A percentile compares a stretch with the other conserved stretches of the same genome.
phyloP scores from a whole-genome alignment of 805 yeast genomes.

The Candida sanyiensis region DNA sequence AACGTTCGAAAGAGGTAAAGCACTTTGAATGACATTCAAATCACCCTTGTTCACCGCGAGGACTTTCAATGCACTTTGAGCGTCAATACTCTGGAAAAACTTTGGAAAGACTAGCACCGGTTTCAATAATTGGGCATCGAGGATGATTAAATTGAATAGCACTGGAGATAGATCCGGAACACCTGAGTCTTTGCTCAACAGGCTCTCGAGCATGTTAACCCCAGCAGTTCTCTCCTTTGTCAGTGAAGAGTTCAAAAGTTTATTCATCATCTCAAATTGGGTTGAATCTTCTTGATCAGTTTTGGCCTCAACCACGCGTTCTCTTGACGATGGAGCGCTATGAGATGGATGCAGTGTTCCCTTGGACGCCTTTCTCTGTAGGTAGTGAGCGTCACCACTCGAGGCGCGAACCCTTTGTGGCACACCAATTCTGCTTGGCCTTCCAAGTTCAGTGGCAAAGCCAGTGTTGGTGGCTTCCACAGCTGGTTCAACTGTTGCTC shows the following conservation, averaged over 20 bases:
- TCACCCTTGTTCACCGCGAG: slow-evolving; percentile 28
- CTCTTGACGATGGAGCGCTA: slow-evolving; percentile 4
- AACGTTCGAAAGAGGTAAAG: slow-evolving; percentile 10
- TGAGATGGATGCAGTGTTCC: slow-evolving; percentile 10
- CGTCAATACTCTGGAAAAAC: slow-evolving; percentile 27
- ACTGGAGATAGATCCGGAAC: slow-evolving; percentile 16
- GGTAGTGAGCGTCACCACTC: slow-evolving; percentile 15
- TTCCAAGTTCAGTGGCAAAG: slow-evolving; percentile 19
- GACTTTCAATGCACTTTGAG: slow-evolving; percentile 26
- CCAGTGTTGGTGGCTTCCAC: background rate
- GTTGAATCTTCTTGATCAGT: too few species aligned
- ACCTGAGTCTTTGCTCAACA: background rate
- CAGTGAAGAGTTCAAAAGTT: slow-evolving; percentile 20
- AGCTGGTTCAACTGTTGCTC: slow-evolving; percentile 6
- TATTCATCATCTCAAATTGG: slow-evolving; percentile 10
- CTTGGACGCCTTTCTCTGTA: slow-evolving; percentile 16
- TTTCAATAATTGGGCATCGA: slow-evolving; percentile 27
- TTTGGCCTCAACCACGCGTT: slow-evolving; percentile 2
- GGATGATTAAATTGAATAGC: slow-evolving; percentile 22
- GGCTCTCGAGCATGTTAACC: slow-evolving; percentile 11
- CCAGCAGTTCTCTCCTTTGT: slow-evolving; percentile 25
- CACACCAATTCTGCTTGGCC: slow-evolving; percentile 20
- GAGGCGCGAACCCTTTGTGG: slow-evolving; percentile 22
- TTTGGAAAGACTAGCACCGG: slow-evolving; percentile 23
- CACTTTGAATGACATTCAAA: slow-evolving; percentile 14